Conservation (phyloP, 371 early-diverging fungal species). For the Mortierella sp. region DNA sequence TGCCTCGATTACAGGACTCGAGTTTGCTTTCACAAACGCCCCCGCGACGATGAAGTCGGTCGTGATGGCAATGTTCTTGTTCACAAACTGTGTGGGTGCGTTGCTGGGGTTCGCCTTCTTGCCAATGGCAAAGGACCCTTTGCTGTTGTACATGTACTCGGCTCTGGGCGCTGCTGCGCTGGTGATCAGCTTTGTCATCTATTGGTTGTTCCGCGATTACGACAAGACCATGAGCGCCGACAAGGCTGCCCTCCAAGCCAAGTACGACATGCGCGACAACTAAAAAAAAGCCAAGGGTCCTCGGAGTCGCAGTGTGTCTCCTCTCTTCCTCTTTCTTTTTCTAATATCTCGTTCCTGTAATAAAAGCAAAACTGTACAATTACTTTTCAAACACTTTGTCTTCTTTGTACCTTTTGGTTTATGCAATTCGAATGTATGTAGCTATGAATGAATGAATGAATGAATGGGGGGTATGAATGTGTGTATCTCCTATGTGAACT, state of each 20-base stretch:
- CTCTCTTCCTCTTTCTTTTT: not conserved
- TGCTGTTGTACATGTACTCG: slow-evolving; percentile 75
- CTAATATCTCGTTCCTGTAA: not conserved
- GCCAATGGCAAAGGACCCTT: slow-evolving; percentile 71
- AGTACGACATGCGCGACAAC: slow-evolving; percentile 22
- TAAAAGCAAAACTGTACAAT: slow-evolving; percentile 8
- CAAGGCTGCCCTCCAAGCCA: slow-evolving; percentile 30
- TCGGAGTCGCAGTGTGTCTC: too few relatives aligned
- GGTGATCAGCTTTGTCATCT: slow-evolving; percentile 55
- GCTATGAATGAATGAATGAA: too few relatives aligned
- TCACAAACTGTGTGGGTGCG: slow-evolving; percentile 76
- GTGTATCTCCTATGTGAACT: too few relatives aligned
- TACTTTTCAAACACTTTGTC: not conserved
- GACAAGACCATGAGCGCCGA: slow-evolving; percentile 44
- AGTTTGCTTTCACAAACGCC: slow-evolving; percentile 85
- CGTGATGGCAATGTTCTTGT: slow-evolving; percentile 78
- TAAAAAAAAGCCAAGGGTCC: too few relatives aligned
- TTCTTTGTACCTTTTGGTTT: too few relatives aligned
- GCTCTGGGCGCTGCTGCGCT: slow-evolving; percentile 64
- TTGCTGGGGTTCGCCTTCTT: slow-evolving; percentile 75
- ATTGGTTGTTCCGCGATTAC: slow-evolving; percentile 40
- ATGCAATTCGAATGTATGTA: too few relatives aligned
- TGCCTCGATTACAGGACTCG: slow-evolving; percentile 82
- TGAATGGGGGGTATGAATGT: too few relatives aligned
- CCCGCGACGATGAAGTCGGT: slow-evolving; percentile 81